Percentiles rank a stretch among this genome's conserved stretches.
Evolutionary conservation across 1,284 basidiomycete genomes (phyloP).

Genomic region (Ceraceosorus bombacis): DNA sequence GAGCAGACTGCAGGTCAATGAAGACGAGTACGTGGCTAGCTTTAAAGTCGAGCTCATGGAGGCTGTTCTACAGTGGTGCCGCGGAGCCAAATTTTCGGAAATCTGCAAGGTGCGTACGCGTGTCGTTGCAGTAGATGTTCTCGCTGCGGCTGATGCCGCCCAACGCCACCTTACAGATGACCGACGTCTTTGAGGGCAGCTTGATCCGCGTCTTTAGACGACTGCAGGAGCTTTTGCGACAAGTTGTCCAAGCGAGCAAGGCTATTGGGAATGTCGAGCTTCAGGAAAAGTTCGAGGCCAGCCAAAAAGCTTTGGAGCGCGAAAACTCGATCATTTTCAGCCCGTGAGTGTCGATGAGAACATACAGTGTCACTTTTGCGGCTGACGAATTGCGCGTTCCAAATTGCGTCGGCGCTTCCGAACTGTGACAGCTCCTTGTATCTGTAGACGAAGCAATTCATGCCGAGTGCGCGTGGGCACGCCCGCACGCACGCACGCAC

Average conservation of each 20-base stretch:
- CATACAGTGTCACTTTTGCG: not conserved
- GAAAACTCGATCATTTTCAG: conserved; percentile 45
- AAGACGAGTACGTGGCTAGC: conserved; percentile 87
- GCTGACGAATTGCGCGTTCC: no score
- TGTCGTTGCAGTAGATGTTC: not conserved
- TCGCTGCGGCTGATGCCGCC: conserved; percentile 1
- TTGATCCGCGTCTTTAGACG: conserved; percentile 74
- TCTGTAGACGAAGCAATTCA: no score
- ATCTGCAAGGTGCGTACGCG: conserved; percentile 70
- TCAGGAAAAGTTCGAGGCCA: conserved; percentile 51
- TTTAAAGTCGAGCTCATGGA: conserved; percentile 99
- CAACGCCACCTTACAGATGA: conserved; percentile 58
- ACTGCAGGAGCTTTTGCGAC: conserved; percentile 83
- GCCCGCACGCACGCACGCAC: no score
- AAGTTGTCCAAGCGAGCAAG: conserved; percentile 89
- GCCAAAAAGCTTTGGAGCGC: conserved; percentile 38
- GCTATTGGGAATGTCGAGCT: conserved; percentile 92
- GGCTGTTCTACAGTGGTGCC: conserved; percentile 91
- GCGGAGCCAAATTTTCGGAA: conserved; percentile 89
- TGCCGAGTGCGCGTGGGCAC: no score
- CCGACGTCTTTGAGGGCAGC: conserved; percentile 92
- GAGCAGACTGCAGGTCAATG: conserved; percentile 75
- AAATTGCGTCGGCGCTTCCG: no score
- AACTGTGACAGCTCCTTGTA: no score
- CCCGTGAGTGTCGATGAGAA: conserved; percentile 19